Percentiles rank a stretch among this genome's conserved stretches.
Evolutionary conservation across 257 asterid genomes (phyloP).

Genomic region (Solanum verrucosum): DNA sequence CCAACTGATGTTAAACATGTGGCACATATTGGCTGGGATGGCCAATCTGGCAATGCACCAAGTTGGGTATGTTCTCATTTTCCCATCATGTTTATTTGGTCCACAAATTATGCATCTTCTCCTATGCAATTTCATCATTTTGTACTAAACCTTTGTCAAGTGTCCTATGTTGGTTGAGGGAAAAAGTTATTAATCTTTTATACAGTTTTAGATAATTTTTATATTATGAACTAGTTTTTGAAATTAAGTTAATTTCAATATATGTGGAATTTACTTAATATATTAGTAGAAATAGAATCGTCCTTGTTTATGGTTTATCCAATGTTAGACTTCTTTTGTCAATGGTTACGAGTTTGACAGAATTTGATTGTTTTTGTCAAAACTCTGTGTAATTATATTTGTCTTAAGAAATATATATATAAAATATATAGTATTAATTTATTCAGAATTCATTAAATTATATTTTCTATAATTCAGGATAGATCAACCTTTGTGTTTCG

Average conservation of each 20-base stretch:
- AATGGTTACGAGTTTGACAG: too few species aligned
- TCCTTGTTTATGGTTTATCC: not conserved
- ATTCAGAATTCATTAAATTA: not conserved
- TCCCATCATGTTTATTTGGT: not conserved
- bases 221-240: not conserved
- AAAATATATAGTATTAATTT: not conserved
- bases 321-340: not conserved
- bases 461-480: not conserved
- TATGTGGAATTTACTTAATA: not conserved
- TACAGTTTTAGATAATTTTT: not conserved
- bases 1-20: constrained; percentile 92
- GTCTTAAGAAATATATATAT: not conserved
- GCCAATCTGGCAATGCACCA: constrained; percentile 62
- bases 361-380: not conserved
- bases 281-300: not conserved
- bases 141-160: not conserved
- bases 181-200: not conserved
- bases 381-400: not conserved
- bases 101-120: not conserved
- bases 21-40: constrained; percentile 92
- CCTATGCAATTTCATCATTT: not conserved
- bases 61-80: constrained; percentile 55
- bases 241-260: not conserved
- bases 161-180: not conserved
- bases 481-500: not conserved